Conservation (phyloP, 352 stramenopile species). For the Phytophthora macrochlamydospora region DNA sequence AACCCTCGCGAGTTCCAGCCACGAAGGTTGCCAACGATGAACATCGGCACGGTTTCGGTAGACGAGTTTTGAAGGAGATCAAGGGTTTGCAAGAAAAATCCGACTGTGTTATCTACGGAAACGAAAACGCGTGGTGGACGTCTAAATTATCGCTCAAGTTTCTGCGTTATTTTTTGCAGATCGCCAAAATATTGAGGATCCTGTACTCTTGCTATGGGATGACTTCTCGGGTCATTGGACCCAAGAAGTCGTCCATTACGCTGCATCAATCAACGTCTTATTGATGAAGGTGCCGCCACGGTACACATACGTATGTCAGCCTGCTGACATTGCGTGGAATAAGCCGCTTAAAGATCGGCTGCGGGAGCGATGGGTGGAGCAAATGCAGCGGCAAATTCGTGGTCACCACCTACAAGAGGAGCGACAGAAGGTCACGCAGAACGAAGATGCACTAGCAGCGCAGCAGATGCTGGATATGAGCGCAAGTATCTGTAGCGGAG, state of each 20-base stretch:
- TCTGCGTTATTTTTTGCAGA: not conserved
- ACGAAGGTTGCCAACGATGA: not conserved
- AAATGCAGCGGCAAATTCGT: too few species aligned
- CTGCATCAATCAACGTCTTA: not conserved
- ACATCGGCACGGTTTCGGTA: constrained; percentile 2
- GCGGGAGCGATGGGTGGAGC: not conserved
- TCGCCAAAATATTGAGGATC: not conserved
- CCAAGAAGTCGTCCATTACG: not conserved
- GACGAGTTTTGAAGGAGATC: constrained; percentile 14
- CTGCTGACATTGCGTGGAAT: constrained; percentile 10
- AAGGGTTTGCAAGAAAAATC: not conserved
- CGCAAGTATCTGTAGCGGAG: too few species aligned
- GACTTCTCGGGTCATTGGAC: constrained; percentile 8
- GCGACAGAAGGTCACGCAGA: too few species aligned
- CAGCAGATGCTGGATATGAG: too few species aligned
- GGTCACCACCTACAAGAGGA: too few species aligned
- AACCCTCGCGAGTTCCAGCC: not conserved
- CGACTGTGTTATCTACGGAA: constrained; percentile 1
- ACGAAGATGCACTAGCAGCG: too few species aligned
- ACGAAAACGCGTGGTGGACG: constrained; percentile 2
- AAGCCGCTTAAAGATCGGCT: not conserved
- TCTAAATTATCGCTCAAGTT: constrained; percentile 1
- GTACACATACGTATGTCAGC: constrained; percentile 7
- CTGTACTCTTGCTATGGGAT: constrained; percentile 5
- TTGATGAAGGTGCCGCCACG: not conserved